These are phyloP conservation scores for Dactylorhiza incarnata DNA, from an alignment of 106 monocot genomes.

Conservation along the genomic window DNA sequence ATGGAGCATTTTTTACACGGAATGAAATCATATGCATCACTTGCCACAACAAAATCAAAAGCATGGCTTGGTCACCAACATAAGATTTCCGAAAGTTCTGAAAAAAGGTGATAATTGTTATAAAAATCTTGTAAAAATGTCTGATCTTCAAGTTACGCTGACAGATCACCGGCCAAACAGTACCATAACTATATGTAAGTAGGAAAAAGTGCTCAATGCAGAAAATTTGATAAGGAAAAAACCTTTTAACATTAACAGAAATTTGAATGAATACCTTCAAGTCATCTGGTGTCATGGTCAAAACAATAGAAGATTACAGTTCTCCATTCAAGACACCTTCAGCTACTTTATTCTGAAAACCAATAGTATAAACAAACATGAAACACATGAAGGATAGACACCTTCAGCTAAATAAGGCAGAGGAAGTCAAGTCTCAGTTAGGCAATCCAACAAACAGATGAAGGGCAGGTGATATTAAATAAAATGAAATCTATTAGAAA, in stretches of 20 bases:
- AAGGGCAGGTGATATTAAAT: too few relatives aligned
- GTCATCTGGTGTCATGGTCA: slow-evolving; percentile 67
- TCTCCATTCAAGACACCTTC: slow-evolving; percentile 54
- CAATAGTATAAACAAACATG: background rate
- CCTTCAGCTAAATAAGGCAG: too few relatives aligned
- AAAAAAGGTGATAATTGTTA: too few relatives aligned
- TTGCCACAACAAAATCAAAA: too few relatives aligned
- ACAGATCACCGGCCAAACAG: background rate
- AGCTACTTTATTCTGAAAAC: slow-evolving; percentile 52
- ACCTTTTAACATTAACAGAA: background rate
- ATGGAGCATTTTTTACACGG: too few relatives aligned
- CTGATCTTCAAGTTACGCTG: background rate
- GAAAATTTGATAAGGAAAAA: background rate
- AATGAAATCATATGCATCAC: too few relatives aligned
- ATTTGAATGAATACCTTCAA: slow-evolving; percentile 40
- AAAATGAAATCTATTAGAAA: too few relatives aligned
- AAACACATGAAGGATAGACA: too few relatives aligned
- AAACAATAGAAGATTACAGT: slow-evolving; percentile 39
- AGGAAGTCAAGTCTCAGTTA: too few relatives aligned
- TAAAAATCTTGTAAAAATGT: background rate
- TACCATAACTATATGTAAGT: background rate
- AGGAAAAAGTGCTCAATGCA: background rate
- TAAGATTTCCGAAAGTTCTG: too few relatives aligned
- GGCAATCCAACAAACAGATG: too few relatives aligned
- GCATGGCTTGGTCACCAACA: too few relatives aligned